A percentile compares a stretch with the other conserved stretches of the same genome.
These are phyloP conservation scores for Candida labiduridarum DNA, from an alignment of 1,139 yeast genomes.

Conservation along the genomic window DNA sequence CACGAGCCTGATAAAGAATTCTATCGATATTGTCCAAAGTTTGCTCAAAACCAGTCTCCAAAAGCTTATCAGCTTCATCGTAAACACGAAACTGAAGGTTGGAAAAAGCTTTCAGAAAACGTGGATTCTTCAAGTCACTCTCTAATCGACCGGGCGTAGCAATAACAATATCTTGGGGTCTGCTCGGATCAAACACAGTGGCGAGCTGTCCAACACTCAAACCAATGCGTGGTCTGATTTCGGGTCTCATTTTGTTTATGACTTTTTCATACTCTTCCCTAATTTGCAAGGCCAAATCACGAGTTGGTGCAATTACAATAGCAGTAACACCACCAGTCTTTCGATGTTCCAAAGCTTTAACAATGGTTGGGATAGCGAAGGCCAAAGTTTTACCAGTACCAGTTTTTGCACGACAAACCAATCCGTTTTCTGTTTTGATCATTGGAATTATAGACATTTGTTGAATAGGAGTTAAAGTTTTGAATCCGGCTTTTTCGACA, in stretches of 20 bases:
- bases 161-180: slow-evolving; percentile 57
- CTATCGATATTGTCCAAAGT: slow-evolving; percentile 45
- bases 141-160: slow-evolving; percentile 90
- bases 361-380: slow-evolving; percentile 77
- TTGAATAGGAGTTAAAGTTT: slow-evolving; percentile 76
- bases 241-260: slow-evolving; percentile 20
- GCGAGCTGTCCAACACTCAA: slow-evolving; percentile 45
- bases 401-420: slow-evolving; percentile 88
- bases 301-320: slow-evolving; percentile 83
- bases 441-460: slow-evolving; percentile 71
- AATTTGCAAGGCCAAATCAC: slow-evolving; percentile 90
- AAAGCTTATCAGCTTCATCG: slow-evolving; percentile 86
- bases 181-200: slow-evolving; percentile 21
- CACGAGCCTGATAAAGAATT: slow-evolving; percentile 11
- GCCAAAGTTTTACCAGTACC: slow-evolving; percentile 97
- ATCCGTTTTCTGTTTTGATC: slow-evolving; percentile 56
- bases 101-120: slow-evolving; percentile 51
- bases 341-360: slow-evolving; percentile 33
- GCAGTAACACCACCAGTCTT: slow-evolving; percentile 44
- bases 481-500: slow-evolving; percentile 43
- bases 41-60: slow-evolving; percentile 69
- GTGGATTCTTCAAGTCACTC: slow-evolving; percentile 53
- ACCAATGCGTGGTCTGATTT: slow-evolving; percentile 22
- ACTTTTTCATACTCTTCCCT: slow-evolving; percentile 63
- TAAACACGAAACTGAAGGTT: slow-evolving; percentile 66